Base-by-base conservation (phyloP, 805 yeast species). In the Nakazawaea sp. region DNA sequence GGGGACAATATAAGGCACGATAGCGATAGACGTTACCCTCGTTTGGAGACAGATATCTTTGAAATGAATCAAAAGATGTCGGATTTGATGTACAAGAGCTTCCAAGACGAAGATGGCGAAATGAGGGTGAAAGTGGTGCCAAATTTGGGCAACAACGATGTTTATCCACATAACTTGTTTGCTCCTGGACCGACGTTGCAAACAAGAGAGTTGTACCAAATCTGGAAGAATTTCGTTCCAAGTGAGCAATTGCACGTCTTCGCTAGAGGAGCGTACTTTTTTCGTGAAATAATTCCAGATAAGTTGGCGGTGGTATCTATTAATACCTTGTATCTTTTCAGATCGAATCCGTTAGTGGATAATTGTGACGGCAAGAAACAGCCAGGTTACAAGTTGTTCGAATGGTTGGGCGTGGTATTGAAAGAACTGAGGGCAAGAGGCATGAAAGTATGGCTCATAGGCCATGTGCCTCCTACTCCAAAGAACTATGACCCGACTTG, bases 1-100 rank as follows among this genome's bases (percentile, higher is more conserved):
- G 96, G 96, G 23, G 96, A 86, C 58, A 86, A 85, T 49, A 74
- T 83, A 32, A 68, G 95, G 39, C 95, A 85, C 55, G 95, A 85
- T 55, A 82, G 80, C 49, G 95, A 85, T 58, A 64, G 94, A 52
- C 53, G 55, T 16, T 59, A 61, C 49, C 96, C 95, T 2, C 71
- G 96, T 62, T 74, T 84, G 1, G 94, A 85, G 50, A 50, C 52
- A 41, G 75, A 78, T 40, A 86, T 86, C 32, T 74, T 84, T 44
- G 80, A 78, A 10, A 68, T 79, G 75, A 85, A 85, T 52, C 66
- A 70, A 43, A 45, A 63, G 19, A 72, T 83, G 8, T 68, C 86
- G 4, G 60, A 63, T 15, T 47, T 66, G 39, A 68, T 85, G 63
- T 60, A 64, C 35, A 62, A 66, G 9, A 52, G 70, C 1, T 82